Evolutionary conservation across 257 asterid genomes (phyloP).

Genomic region (Linaria vulgaris): DNA sequence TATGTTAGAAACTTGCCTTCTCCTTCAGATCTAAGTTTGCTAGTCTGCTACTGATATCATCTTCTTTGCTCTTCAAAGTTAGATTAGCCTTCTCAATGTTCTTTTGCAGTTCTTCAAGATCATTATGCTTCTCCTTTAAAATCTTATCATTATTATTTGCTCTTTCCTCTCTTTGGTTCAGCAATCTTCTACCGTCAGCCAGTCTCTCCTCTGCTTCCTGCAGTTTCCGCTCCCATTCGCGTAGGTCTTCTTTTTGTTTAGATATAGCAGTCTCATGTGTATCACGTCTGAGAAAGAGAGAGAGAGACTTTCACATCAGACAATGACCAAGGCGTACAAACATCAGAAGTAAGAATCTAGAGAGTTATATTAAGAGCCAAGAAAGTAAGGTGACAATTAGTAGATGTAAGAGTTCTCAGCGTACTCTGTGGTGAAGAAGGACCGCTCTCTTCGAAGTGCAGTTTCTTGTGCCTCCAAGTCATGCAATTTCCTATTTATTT

Average conservation of each 20-base stretch:
- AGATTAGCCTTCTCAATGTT: slow-evolving; percentile 60
- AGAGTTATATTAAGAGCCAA: slow-evolving; percentile 2
- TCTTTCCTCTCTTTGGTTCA: slow-evolving; percentile 90
- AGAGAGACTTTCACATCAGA: slow-evolving; percentile 25
- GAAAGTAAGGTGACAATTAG: slow-evolving; percentile 8
- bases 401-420: slow-evolving; percentile 26
- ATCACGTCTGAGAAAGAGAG: slow-evolving; percentile 56
- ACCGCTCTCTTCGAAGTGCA: slow-evolving; percentile 70
- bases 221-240: slow-evolving; percentile 85
- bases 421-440: slow-evolving; percentile 71
- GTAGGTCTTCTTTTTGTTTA: slow-evolving; percentile 84
- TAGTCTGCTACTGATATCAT: slow-evolving; percentile 60
- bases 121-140: slow-evolving; percentile 65
- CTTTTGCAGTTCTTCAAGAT: slow-evolving; percentile 67
- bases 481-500: slow-evolving; percentile 68
- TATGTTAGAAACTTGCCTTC: slow-evolving; percentile 51
- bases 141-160: slow-evolving; percentile 76
- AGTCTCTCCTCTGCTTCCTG: slow-evolving; percentile 84
- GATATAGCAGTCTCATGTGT: slow-evolving; percentile 57
- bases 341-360: no score
- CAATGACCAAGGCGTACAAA: slow-evolving; percentile 12
- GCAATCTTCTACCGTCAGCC: slow-evolving; percentile 78
- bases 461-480: slow-evolving; percentile 79
- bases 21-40: slow-evolving; percentile 58
- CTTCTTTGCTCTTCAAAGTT: slow-evolving; percentile 71